Evolutionary conservation across 169 alveolate species (phyloP).

Genomic region (Neospora caninum): DNA sequence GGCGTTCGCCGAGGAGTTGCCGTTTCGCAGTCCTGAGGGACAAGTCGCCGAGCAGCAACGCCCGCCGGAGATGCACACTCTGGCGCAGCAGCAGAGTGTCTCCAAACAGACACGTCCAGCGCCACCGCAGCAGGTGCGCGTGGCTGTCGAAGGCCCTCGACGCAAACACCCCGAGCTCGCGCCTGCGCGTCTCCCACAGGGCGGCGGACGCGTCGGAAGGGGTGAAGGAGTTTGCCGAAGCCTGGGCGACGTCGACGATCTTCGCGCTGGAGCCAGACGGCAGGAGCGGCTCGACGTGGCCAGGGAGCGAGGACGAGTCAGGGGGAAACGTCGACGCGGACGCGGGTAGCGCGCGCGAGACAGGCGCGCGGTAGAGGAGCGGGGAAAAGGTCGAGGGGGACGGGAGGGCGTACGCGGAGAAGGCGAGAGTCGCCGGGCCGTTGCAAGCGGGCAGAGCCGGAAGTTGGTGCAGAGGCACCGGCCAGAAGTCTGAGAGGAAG

Average conservation of each 20-base stretch:
- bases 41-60: neutral
- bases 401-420: neutral
- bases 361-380: neutral
- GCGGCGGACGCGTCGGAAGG: neutral
- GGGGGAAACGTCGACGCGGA: too few relatives aligned
- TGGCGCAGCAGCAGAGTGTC: conserved; percentile 2
- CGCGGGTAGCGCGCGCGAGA: too few relatives aligned
- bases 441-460: conserved; percentile 34
- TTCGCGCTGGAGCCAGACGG: too few relatives aligned
- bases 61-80: conserved; percentile 33
- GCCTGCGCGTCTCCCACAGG: neutral
- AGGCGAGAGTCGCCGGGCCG: neutral
- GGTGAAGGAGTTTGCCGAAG: neutral
- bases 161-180: neutral
- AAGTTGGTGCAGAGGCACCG: conserved; percentile 24
- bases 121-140: conserved; percentile 9
- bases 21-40: neutral
- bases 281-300: neutral
- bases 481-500: conserved; percentile 18
- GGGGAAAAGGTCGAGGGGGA: neutral
- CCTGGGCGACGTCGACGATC: neutral
- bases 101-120: neutral
- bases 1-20: neutral
- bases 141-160: neutral
- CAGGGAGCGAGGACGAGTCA: neutral